Evolutionary conservation across 1,139 yeast genomes (phyloP).

Genomic region (Protomyces arabidopsidicola): DNA sequence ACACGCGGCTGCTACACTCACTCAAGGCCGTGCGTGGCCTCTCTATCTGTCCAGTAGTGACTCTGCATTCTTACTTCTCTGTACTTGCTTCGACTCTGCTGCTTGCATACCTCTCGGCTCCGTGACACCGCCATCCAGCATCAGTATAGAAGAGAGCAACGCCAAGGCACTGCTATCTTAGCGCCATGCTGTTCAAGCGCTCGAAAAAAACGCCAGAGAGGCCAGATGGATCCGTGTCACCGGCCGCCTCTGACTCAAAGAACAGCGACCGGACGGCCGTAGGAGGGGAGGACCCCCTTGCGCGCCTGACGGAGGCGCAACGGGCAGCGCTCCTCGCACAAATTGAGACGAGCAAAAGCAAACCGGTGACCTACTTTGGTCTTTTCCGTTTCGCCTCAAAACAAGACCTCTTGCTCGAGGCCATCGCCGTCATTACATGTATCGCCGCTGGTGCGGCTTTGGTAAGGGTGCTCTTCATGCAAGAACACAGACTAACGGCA

Average conservation of each 20-base stretch:
- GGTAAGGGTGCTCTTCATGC: background rate
- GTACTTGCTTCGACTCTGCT: too few species aligned
- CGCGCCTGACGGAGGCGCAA: slow-evolving; percentile 6
- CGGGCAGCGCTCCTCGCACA: slow-evolving; percentile 23
- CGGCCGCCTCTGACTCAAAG: background rate
- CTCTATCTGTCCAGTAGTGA: too few species aligned
- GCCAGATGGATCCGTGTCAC: background rate
- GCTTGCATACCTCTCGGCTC: too few species aligned
- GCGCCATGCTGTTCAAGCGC: background rate
- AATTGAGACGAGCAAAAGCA: slow-evolving; percentile 8
- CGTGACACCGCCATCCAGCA: too few species aligned
- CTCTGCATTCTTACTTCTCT: too few species aligned
- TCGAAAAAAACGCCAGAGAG: background rate
- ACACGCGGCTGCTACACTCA: too few species aligned
- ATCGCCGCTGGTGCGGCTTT: slow-evolving; percentile 24
- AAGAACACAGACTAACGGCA: background rate
- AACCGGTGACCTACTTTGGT: slow-evolving; percentile 13
- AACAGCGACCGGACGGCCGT: background rate
- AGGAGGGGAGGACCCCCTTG: slow-evolving; percentile 9
- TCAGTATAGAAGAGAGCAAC: too few species aligned
- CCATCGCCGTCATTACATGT: slow-evolving; percentile 15
- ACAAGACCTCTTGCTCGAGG: slow-evolving; percentile 5
- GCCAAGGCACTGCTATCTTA: too few species aligned
- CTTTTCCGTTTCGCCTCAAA: slow-evolving; percentile 22
- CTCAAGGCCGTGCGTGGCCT: too few species aligned